These are phyloP conservation scores for Macrotyloma uniflorum DNA, from an alignment of 306 rosid species.

Conservation along the genomic window DNA sequence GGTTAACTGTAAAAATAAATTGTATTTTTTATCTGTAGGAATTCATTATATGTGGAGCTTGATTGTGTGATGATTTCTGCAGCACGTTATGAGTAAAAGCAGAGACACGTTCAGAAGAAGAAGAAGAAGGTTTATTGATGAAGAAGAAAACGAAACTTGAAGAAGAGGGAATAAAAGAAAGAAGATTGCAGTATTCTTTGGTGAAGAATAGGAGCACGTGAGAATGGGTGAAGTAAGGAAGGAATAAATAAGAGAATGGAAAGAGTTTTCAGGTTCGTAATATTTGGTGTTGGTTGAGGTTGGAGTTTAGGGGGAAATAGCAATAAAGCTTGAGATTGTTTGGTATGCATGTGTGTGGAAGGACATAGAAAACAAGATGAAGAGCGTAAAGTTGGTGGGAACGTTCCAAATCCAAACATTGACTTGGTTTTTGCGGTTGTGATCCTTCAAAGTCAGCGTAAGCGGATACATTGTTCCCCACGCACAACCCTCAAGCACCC, in stretches of 20 bases:
- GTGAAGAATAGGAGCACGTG: background rate
- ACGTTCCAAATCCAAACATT: background rate
- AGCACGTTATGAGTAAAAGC: too few species aligned
- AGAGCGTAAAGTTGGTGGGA: conserved; percentile 11
- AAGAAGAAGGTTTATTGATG: too few species aligned
- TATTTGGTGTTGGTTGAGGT: background rate
- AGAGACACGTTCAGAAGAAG: too few species aligned
- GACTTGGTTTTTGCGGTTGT: background rate
- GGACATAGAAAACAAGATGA: background rate
- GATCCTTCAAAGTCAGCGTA: background rate
- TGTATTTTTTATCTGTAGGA: too few species aligned
- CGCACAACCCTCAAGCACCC: too few species aligned
- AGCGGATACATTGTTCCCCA: background rate
- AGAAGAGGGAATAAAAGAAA: background rate
- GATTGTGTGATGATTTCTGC: too few species aligned
- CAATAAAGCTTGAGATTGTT: background rate
- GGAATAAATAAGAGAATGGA: conserved; percentile 20
- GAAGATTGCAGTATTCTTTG: background rate
- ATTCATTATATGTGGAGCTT: too few species aligned
- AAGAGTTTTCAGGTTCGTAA: too few species aligned
- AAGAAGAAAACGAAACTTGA: background rate
- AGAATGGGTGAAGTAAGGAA: conserved; percentile 15
- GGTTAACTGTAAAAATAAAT: too few species aligned
- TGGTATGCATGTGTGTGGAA: conserved; percentile 1
- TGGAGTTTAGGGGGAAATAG: background rate